Conservation (phyloP, 225 moss, liverwort and hornwort genomes). For the Pseudisothecium myosuroides region DNA sequence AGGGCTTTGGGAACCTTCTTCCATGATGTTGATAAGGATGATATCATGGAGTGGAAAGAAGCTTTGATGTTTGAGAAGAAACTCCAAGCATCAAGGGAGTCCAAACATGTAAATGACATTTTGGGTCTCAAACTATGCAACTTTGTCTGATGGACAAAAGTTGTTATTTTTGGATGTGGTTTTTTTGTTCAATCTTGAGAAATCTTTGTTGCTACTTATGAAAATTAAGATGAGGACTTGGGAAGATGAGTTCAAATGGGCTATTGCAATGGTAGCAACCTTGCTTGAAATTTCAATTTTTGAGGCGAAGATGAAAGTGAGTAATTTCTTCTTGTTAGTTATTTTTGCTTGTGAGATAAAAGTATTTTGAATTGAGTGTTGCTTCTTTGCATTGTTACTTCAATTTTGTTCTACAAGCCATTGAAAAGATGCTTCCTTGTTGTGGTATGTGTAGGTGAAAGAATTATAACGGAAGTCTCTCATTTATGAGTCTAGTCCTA, state of each 20-base stretch:
- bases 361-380: background rate
- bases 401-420: accelerated
- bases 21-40: background rate
- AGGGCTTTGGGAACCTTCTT: background rate
- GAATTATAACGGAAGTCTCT: background rate
- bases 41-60: background rate
- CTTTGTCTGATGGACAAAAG: background rate
- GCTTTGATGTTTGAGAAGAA: background rate
- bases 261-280: background rate
- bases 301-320: background rate
- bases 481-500: background rate
- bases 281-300: background rate
- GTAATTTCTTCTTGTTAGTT: background rate
- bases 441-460: background rate
- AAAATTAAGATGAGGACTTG: accelerated
- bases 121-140: background rate
- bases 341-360: accelerated
- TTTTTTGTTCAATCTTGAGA: background rate
- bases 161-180: background rate
- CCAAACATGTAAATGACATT: background rate
- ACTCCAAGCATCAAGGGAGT: background rate
- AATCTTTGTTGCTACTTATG: accelerated
- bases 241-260: background rate
- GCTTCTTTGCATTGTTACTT: background rate
- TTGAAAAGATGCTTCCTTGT: background rate